Evolutionary conservation across 805 yeast genomes (phyloP).

Genomic region (Pichia manshurica): DNA sequence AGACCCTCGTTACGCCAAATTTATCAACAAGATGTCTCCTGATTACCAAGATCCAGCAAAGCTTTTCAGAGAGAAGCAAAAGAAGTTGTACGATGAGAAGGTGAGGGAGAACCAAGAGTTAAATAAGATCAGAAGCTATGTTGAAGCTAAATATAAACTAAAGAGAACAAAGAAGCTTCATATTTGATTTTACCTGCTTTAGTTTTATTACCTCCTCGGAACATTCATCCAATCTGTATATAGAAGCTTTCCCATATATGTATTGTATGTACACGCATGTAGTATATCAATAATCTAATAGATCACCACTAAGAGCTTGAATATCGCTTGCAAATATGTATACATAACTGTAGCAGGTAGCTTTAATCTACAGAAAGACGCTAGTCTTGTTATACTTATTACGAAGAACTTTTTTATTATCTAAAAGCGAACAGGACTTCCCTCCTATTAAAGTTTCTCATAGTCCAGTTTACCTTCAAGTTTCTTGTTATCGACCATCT

Average conservation of each 20-base stretch:
- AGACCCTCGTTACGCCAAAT: conserved; percentile 29
- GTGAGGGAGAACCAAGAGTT: conserved; percentile 21
- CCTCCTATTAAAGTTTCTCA: conserved; percentile 62
- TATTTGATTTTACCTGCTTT: conserved; percentile 5
- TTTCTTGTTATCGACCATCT: conserved; percentile 94
- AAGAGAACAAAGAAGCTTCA: conserved; percentile 18
- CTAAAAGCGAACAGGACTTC: no score
- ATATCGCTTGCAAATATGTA: no score
- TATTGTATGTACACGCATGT: no score
- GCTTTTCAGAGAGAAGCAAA: conserved; percentile 17
- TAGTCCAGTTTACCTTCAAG: conserved; percentile 94
- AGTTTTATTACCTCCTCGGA: no score
- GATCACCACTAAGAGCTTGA: no score
- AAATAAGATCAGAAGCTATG: conserved; percentile 17
- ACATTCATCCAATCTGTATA: conserved; percentile 1
- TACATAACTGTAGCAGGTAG: no score
- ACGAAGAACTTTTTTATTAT: no score
- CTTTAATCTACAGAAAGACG: no score
- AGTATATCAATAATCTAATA: no score
- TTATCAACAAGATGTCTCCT: conserved; percentile 25
- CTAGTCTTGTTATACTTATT: no score
- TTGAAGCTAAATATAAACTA: conserved; percentile 19
- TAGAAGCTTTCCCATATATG: neutral
- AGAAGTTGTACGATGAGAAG: conserved; percentile 17
- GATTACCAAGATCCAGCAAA: conserved; percentile 18